Base-by-base conservation (phyloP, 192 early-diverging fungal genomes). In the Coemansia sp. region DNA sequence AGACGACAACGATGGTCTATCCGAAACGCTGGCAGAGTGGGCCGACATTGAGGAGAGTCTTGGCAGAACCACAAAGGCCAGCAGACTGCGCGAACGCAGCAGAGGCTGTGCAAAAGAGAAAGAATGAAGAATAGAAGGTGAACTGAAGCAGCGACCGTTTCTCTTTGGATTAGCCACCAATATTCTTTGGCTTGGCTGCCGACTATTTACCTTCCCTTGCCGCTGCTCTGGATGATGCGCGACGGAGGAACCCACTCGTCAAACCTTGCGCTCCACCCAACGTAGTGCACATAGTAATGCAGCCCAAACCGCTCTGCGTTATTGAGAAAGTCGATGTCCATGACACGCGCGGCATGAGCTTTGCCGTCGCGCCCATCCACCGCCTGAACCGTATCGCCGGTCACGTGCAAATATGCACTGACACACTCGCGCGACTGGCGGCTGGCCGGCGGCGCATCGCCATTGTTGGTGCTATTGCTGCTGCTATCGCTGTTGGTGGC, bases 201-300 rank as follows among this genome's bases (percentile, higher is more conserved):
- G 18, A 16, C 15, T 18, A 4, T 37, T 36, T 16, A 52, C 5
- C 8, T 26, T 26, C 26, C 26, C 26, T 26, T 26, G 26, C 1
- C 26, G 26, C 26, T 11, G 56, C 12, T n/a, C 61, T 71, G 71
- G 12, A 76, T 45, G 49, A 82, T 69, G n/a, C 75, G 68, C n/a
- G 64, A 77, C 2, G 80, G 80, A 6, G 74, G 72, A 39, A 77
- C 69, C 74, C 75, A 77, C 58, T 82, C 80, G 41, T 82, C 80
- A 48, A 67, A 82, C 55, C 67, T 73, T 3, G 65, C 1, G 47
- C 62, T 74, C 80, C 80, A 82, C 15, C 72, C 75, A 4, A 59
- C 46, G 49, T 74, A 82, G 47, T 82, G 80, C 22, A 82, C 65
- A 42, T 69, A 77, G 48, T 77, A 82, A 36, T 82, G 68, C 57